phyloP scores from a whole-genome alignment of 352 stramenopile species.

The Phytophthora sansomeana region DNA sequence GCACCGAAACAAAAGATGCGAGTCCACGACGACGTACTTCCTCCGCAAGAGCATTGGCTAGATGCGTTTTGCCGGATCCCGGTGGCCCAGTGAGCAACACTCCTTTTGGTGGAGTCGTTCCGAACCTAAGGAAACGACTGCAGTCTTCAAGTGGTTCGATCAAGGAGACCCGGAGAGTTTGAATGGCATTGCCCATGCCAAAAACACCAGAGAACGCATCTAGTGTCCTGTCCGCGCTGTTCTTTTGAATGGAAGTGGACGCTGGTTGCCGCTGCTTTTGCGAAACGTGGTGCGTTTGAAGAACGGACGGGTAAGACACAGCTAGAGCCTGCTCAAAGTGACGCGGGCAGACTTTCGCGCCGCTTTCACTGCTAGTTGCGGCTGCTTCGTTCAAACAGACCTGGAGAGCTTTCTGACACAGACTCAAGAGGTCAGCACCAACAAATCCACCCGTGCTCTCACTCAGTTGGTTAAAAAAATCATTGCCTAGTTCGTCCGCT shows the following conservation, averaged over 20 bases:
- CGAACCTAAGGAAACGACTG: slow-evolving; percentile 96
- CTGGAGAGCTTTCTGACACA: slow-evolving; percentile 82
- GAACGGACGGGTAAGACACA: slow-evolving; percentile 94
- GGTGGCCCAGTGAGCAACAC: slow-evolving; percentile 99
- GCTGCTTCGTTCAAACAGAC: slow-evolving; percentile 56
- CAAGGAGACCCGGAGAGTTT: slow-evolving; percentile 96
- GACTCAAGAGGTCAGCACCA: slow-evolving; percentile 80
- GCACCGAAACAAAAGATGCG: slow-evolving; percentile 88
- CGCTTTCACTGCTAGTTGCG: slow-evolving; percentile 1
- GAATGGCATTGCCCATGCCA: slow-evolving; percentile 97
- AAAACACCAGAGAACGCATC: slow-evolving; percentile 90
- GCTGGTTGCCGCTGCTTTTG: slow-evolving; percentile 49
- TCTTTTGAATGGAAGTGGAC: slow-evolving; percentile 41
- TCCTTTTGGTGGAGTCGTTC: slow-evolving; percentile 96
- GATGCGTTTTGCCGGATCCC: slow-evolving; percentile 98
- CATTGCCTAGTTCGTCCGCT: slow-evolving; percentile 40
- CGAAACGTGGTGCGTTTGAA: slow-evolving; percentile 96
- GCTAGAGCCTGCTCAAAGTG: slow-evolving; percentile 91
- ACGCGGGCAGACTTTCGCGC: slow-evolving; percentile 23
- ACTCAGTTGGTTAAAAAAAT: slow-evolving; percentile 92
- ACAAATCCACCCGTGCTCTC: slow-evolving; percentile 97
- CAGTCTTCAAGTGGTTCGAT: slow-evolving; percentile 97
- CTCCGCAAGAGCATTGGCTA: slow-evolving; percentile 77
- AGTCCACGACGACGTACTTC: slow-evolving; percentile 68
- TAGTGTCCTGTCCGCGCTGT: neutral